Conservation (phyloP, 129 eudicot species). For the Logfia minima region DNA sequence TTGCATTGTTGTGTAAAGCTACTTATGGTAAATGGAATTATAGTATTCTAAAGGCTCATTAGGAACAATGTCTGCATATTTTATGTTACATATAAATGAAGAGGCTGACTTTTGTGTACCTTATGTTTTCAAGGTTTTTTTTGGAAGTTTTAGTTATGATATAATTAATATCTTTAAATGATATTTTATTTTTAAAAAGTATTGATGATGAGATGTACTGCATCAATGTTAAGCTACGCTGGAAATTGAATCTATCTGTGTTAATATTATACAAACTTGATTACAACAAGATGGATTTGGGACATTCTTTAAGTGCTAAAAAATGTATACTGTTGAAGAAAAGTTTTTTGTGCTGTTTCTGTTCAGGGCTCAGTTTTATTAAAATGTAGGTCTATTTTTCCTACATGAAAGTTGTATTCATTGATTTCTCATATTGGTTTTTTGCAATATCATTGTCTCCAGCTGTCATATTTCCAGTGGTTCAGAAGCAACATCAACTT, state of each 20-base stretch:
- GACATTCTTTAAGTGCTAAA: not conserved
- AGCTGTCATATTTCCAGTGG: constrained; percentile 90
- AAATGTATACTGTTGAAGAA: not conserved
- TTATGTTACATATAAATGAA: not conserved
- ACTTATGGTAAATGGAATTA: constrained; percentile 9
- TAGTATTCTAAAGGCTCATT: not conserved
- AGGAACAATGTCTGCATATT: not conserved
- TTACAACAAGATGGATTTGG: constrained; percentile 12
- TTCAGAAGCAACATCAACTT: constrained; percentile 96
- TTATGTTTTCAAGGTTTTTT: not conserved
- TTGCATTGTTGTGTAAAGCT: constrained; percentile 3
- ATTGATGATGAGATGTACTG: constrained; percentile 6
- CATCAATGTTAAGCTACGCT: not conserved
- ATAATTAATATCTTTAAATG: not conserved
- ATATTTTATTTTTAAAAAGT: too few species aligned
- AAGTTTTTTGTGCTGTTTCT: not conserved
- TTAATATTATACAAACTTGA: not conserved
- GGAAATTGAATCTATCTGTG: not conserved
- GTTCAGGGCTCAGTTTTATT: not conserved
- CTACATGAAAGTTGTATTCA: constrained; percentile 3
- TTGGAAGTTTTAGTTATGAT: not conserved
- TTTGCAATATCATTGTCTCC: constrained; percentile 34
- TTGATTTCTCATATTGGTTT: constrained; percentile 17
- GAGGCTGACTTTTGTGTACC: not conserved
- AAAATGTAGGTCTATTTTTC: too few species aligned